phyloP scores from a whole-genome alignment of 1,284 basidiomycete genomes.

The Apiotrichum montevideense region DNA sequence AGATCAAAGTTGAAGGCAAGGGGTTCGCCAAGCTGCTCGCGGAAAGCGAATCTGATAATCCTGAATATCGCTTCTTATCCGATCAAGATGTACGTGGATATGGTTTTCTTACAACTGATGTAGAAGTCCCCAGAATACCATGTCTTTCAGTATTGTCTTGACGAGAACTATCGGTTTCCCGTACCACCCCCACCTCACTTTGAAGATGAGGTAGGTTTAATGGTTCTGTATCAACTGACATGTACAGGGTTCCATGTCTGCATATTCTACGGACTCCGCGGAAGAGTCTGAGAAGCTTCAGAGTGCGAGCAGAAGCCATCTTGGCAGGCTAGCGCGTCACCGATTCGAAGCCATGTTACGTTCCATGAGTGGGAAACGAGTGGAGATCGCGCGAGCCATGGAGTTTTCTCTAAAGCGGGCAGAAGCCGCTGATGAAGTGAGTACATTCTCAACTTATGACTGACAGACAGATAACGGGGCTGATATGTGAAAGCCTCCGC shows the following conservation, averaged over 20 bases:
- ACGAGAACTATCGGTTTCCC: conserved; percentile 55
- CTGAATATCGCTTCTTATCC: conserved; percentile 73
- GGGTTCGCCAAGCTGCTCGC: conserved; percentile 69
- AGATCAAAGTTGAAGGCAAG: conserved; percentile 72
- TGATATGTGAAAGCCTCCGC: conserved; percentile 74
- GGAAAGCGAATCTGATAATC: conserved; percentile 70
- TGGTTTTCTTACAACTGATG: not conserved
- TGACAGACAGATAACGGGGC: conserved; percentile 64
- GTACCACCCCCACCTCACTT: conserved; percentile 59
- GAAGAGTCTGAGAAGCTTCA: conserved; percentile 75
- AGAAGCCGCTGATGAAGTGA: conserved; percentile 81
- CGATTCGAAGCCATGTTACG: conserved; percentile 87
- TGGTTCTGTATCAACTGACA: no score
- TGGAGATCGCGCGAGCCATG: conserved; percentile 90
- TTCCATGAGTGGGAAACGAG: conserved; percentile 73
- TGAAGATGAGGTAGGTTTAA: conserved; percentile 65
- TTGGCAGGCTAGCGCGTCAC: conserved; percentile 70
- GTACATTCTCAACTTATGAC: not conserved
- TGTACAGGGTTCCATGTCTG: conserved; percentile 73
- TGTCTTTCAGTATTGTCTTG: conserved; percentile 69
- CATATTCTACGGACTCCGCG: conserved; percentile 90
- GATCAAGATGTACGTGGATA: conserved; percentile 56
- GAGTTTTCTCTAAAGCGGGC: conserved; percentile 91
- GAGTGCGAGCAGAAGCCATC: conserved; percentile 65
- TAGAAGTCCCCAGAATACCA: conserved; percentile 50